Evolutionary conservation across 192 early-diverging fungal species (phyloP).

Genomic region (Coemansia furcata): DNA sequence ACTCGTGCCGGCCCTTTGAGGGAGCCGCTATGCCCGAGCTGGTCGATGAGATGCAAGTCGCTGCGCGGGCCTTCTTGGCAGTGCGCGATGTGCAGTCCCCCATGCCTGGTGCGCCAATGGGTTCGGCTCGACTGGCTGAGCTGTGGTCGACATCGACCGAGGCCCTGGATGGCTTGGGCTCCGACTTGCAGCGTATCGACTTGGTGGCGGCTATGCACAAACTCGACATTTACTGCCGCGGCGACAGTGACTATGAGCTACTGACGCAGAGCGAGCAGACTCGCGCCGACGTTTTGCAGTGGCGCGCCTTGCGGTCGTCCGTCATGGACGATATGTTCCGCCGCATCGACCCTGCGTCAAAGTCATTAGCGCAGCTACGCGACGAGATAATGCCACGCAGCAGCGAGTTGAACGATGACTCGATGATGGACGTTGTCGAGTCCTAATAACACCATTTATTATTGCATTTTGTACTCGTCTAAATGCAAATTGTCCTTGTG

Average conservation of each 20-base stretch:
- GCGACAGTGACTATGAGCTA: constrained; percentile 48
- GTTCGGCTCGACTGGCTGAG: constrained; percentile 14
- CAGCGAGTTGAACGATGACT: background rate
- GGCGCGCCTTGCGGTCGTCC: constrained; percentile 40
- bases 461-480: constrained; percentile 12
- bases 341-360: constrained; percentile 30
- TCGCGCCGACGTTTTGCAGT: constrained; percentile 40
- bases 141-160: constrained; percentile 26
- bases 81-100: constrained; percentile 7
- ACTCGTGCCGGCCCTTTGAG: constrained; percentile 75
- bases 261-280: constrained; percentile 41
- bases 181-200: constrained; percentile 17
- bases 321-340: constrained; percentile 45
- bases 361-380: constrained; percentile 22
- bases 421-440: background rate
- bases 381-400: constrained; percentile 14
- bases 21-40: constrained; percentile 42
- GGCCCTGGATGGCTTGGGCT: constrained; percentile 24
- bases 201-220: constrained; percentile 28
- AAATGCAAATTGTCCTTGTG: constrained; percentile 37
- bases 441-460: background rate
- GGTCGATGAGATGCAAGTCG: constrained; percentile 36
- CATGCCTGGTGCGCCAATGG: constrained; percentile 5
- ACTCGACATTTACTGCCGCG: constrained; percentile 44
- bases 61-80: constrained; percentile 21